Evolutionary conservation across 2,329 filamentous ascomycete species (phyloP).

Genomic region (Pseudonectria foliicola): DNA sequence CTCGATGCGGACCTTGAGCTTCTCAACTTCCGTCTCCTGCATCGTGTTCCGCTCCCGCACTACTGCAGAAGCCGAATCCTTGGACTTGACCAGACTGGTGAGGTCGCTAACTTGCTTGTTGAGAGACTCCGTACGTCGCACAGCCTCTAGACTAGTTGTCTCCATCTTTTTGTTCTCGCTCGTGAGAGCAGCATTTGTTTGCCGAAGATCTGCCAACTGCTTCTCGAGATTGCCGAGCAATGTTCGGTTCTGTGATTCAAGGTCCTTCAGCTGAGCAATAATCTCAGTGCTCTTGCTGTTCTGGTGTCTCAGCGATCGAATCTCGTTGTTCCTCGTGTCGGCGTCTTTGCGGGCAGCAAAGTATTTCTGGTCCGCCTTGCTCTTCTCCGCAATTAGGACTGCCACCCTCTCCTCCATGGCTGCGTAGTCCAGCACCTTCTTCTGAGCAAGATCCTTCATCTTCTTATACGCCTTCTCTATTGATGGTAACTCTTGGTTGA

Average conservation of each 20-base stretch:
- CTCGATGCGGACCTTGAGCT: conserved; percentile 68
- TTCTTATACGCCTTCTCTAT: conserved; percentile 91
- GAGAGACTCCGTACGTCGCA: conserved; percentile 62
- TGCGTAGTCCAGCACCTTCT: conserved; percentile 74
- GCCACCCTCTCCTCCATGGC: conserved; percentile 71
- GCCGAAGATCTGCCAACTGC: conserved; percentile 75
- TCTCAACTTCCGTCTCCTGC: conserved; percentile 70
- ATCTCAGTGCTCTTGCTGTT: conserved; percentile 90
- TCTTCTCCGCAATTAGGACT: conserved; percentile 76
- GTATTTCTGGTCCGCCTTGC: conserved; percentile 96
- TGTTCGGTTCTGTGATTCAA: conserved; percentile 69
- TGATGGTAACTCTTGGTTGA: conserved; percentile 80
- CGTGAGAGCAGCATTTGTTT: conserved; percentile 64
- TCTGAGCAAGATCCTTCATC: conserved; percentile 73
- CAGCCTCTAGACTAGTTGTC: conserved; percentile 61
- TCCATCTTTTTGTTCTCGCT: conserved; percentile 71
- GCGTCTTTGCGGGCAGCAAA: conserved; percentile 93
- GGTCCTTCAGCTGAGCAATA: conserved; percentile 85
- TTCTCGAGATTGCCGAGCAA: conserved; percentile 83
- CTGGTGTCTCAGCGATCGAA: conserved; percentile 70
- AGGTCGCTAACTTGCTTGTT: conserved; percentile 72
- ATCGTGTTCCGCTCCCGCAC: conserved; percentile 52
- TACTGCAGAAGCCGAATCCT: conserved; percentile 54
- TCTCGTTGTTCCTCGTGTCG: conserved; percentile 75
- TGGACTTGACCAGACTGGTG: conserved; percentile 64